Base-by-base conservation (phyloP, 805 yeast genomes). In the Priceomyces castillae region DNA sequence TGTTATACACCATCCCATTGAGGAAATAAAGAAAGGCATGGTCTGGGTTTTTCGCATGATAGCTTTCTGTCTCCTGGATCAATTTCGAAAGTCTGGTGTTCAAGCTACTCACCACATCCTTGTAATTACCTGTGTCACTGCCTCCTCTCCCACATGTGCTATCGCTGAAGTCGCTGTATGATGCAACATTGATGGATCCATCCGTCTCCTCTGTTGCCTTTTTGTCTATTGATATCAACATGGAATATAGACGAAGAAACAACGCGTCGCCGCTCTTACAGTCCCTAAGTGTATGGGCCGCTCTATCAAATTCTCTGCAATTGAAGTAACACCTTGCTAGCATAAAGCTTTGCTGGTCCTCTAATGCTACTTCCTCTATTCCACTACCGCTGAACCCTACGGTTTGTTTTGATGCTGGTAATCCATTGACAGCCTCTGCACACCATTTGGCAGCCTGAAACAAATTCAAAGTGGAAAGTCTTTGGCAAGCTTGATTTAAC, bases 241-340 rank as follows among this genome's bases (percentile, higher is more conserved):
- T 68, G 10, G 96, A 70, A 58, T 90, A 92, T 9, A 86, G 65
- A 37, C 80, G 67, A 28, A 90, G 61, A 56, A 90, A 94, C 25
- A 64, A 37, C 3, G 82, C 78, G 40, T 74, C 71, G 0, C 81
- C 69, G 40, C 81, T 71, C 16, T 53, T 58, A 40, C 83, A 78
- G 12, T 72, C 71, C 43, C 71, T 71, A 44, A 94, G 65, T 11
- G 73, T 73, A 51, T 72, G 69, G 3, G 85, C 80, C 44, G 90
- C 86, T 20, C 98, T 66, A 44, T 84, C 92, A 58, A 83, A 92
- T 62, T 94, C 98, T 53, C 85, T 82, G 56, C 88, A 81, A 54
- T 81, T 84, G 69, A 92, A 88, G 57, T 86, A 82, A 0, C 86
- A 61, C 42, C 80, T 78, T 1, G 92, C 97, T 20, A 88, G 67